phyloP scores from a whole-genome alignment of 495 filamentous ascomycete genomes.

The Amniculicola lignicola region DNA sequence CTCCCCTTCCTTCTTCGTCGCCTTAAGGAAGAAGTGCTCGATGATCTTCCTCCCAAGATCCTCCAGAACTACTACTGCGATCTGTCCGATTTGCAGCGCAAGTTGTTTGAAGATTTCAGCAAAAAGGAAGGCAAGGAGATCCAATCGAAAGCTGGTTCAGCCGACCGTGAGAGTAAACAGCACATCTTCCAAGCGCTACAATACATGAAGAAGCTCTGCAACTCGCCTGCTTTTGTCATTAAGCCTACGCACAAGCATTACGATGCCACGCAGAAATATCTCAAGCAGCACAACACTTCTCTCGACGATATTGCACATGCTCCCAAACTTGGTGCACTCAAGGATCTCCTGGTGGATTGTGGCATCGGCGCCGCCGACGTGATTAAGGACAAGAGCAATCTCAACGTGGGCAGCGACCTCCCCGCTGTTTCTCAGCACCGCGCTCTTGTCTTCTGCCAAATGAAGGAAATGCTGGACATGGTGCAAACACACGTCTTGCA shows the following conservation, averaged over 20 bases:
- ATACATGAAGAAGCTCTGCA: conserved; percentile 99
- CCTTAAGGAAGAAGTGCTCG: conserved; percentile 94
- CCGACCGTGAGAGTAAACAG: conserved; percentile 87
- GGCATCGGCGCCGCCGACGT: conserved; percentile 76
- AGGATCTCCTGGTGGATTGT: conserved; percentile 88
- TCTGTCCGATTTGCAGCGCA: conserved; percentile 90
- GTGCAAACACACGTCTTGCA: conserved; percentile 89
- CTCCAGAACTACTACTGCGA: conserved; percentile 99
- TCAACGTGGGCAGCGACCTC: conserved; percentile 45
- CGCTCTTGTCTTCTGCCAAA: conserved; percentile 95
- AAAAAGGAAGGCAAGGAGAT: conserved; percentile 87
- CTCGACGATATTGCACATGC: conserved; percentile 85
- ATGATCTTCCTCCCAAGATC: conserved; percentile 96
- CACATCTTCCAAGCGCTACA: conserved; percentile 99
- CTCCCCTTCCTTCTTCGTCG: conserved; percentile 94
- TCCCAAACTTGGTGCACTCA: conserved; percentile 84
- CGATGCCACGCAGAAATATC: conserved; percentile 70
- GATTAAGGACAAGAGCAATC: conserved; percentile 42
- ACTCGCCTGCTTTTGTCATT: conserved; percentile 92
- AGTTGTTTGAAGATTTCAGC: conserved; percentile 91
- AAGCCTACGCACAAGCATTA: conserved; percentile 92
- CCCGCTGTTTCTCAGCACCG: conserved; percentile 90
- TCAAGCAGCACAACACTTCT: conserved; percentile 65
- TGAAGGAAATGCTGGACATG: conserved; percentile 99
- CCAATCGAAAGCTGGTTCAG: conserved; percentile 67